Evolutionary conservation across 116 monocot genomes (phyloP), one percentile per base, ranked within the genome.

Genomic region (Trichopus zeylanicus): DNA sequence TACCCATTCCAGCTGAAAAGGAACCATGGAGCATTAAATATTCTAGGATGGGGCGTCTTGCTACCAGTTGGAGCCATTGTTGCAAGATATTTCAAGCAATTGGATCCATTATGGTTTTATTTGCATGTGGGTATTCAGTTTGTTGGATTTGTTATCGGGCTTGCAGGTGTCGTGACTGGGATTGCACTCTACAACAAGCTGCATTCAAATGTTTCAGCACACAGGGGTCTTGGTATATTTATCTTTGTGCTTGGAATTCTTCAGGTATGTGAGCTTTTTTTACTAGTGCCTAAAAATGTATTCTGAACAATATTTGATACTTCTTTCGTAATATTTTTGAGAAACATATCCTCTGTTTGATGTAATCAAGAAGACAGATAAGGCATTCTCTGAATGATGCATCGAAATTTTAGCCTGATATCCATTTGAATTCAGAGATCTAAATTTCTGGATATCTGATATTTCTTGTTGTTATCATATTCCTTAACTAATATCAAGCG

Each of bases 31-130:
- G 68, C 57, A 62, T 37, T 92, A 31, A 77, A 71, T 30, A 80
- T 92, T 61, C 47, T 87, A 67, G 80, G 87, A 18, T 92, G 91
- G 91, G 91, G 91, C 27, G 69, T 92, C 28, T 60, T 92, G 31
- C 66, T 87, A 19, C 91, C 91, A 6, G 62, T 92, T 42, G 91
- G 91, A 1, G 81, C 71, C 16, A 77, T 92, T 20, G 58, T 81
- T 35, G 78, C 86, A 59, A 81, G 87, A 78, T 78, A 86, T 65
- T 80, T 61, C 67, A 81, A 66, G 38, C 55, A 56, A 20, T 71
- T 51, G 58, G 81, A 81, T 66, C 77, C 77, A 33, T 54, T 81
- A 9, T 92, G 91, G 91, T 86, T 56, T 51, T 75, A 92, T 55
- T 69, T 83, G 57, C 91, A 92, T 75, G 64, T 65, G 16, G 46